Evolutionary conservation across 2,329 filamentous ascomycete species (phyloP), one percentile per base, ranked within the genome.

Genomic region (Phialophora tarda): DNA sequence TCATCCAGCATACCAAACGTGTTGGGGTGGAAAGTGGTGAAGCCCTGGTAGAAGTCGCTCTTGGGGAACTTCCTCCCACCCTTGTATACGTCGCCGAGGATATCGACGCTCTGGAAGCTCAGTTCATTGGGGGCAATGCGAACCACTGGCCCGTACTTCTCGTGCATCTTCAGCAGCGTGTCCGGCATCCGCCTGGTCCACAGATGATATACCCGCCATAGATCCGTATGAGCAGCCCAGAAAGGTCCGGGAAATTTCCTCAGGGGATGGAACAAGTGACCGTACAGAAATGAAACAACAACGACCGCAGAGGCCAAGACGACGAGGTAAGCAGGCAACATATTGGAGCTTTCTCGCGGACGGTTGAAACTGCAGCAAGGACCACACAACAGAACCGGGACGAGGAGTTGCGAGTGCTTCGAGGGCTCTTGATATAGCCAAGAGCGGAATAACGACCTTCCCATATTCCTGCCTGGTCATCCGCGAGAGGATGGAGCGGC

Each of bases 31-130:
- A 68, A 62, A 17, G 66, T 58, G 12, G 66, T 68, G 38, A 68
- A 68, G 3, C 63, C 66, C 6, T 66, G 59, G 30, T 65, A 68
- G 26, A 68, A 59, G 23, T 54, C 38, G 32, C 62, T 65, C 47
- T 65, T 68, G 17, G 51, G 21, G 11, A 65, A 55, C 12, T 59
- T 53, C 17, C 63, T 67, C 17, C 56, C 67, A 44, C 65, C 62
- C 44, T 73, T 73, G 56, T 75, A 77, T 24, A 92, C 81, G 0
- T 84, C 83, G 53, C 84, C 71, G 26, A 79, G 79, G 0, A 86
- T 84, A 48, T 86, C 82, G 3, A 89, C 79, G 65, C 84, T 85
- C 73, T 89, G 88, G 30, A 84, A 73, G 0, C 82, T 82, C 7
- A 84, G 76, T 73, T 84, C 82, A 69, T 68, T 65, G 12, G 67